phyloP scores from a whole-genome alignment of 73 alveolate genomes.

The Uronychia setigera region DNA sequence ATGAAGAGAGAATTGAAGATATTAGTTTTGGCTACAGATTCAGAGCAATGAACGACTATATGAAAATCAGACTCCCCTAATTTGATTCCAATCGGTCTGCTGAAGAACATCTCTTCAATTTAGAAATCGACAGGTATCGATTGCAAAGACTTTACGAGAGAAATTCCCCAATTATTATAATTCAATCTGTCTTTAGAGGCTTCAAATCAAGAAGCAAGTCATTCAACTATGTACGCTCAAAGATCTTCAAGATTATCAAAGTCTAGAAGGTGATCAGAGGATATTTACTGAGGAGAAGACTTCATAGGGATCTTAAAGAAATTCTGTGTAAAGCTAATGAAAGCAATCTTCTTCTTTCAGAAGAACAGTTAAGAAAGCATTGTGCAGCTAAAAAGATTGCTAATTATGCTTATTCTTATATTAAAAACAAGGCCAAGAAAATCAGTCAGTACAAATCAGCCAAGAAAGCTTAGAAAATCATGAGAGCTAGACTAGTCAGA shows the following conservation, averaged over 20 bases:
- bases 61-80: constrained; percentile 48
- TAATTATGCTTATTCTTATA: background rate
- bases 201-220: constrained; percentile 36
- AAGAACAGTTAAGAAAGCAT: background rate
- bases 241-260: constrained; percentile 35
- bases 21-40: constrained; percentile 25
- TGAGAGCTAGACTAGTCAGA: constrained; percentile 24
- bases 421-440: background rate
- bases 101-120: constrained; percentile 46
- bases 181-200: constrained; percentile 56
- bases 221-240: constrained; percentile 29
- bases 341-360: constrained; percentile 14
- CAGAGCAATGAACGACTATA: constrained; percentile 37
- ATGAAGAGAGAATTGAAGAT: constrained; percentile 56
- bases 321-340: constrained; percentile 4
- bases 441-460: constrained; percentile 8
- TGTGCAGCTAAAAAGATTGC: constrained; percentile 1
- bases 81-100: constrained; percentile 30
- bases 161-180: constrained; percentile 53
- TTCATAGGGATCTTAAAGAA: constrained; percentile 19
- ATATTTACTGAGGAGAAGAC: constrained; percentile 14
- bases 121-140: constrained; percentile 52
- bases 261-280: constrained; percentile 43
- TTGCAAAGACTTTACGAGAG: constrained; percentile 45
- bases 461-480: constrained; percentile 12